Evolutionary conservation across 441 rosid genomes (phyloP).

Genomic region (Sinapis alba): DNA sequence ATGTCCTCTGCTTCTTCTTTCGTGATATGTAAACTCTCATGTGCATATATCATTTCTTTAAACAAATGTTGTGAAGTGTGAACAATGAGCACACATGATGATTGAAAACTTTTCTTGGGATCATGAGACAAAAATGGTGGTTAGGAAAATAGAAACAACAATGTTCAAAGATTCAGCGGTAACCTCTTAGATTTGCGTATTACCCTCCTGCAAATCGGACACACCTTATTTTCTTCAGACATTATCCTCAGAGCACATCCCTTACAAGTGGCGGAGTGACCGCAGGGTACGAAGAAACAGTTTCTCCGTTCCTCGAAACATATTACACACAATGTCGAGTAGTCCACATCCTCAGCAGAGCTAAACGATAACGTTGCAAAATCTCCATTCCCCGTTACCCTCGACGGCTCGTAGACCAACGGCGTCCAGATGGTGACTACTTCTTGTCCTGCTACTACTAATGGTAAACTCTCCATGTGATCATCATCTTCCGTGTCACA

Average conservation of each 20-base stretch:
- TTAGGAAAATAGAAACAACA: constrained; percentile 6
- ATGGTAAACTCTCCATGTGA: not conserved
- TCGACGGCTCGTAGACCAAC: not conserved
- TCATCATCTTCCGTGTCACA: constrained; percentile 21
- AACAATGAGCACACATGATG: not conserved
- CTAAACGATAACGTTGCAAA: constrained; percentile 25
- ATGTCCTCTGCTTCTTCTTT: not conserved
- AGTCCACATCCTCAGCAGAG: constrained; percentile 34
- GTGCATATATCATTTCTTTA: not conserved
- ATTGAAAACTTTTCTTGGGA: not conserved
- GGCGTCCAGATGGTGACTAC: constrained; percentile 9
- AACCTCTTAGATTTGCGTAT: constrained; percentile 37
- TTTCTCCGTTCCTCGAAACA: constrained; percentile 37
- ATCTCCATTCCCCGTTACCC: not conserved
- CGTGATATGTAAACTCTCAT: not conserved
- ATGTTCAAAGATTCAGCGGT: constrained; percentile 4
- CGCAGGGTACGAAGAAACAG: constrained; percentile 41
- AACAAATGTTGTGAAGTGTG: not conserved
- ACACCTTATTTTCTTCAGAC: constrained; percentile 34
- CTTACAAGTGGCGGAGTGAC: constrained; percentile 40
- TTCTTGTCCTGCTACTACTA: constrained; percentile 1
- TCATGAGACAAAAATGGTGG: constrained; percentile 19
- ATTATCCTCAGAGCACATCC: constrained; percentile 35
- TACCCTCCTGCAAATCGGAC: constrained; percentile 42
- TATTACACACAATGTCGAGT: constrained; percentile 36